Evolutionary conservation across 2,329 filamentous ascomycete genomes (phyloP), one percentile per base, ranked within the genome.

Genomic region (Colletotrichum lini): DNA sequence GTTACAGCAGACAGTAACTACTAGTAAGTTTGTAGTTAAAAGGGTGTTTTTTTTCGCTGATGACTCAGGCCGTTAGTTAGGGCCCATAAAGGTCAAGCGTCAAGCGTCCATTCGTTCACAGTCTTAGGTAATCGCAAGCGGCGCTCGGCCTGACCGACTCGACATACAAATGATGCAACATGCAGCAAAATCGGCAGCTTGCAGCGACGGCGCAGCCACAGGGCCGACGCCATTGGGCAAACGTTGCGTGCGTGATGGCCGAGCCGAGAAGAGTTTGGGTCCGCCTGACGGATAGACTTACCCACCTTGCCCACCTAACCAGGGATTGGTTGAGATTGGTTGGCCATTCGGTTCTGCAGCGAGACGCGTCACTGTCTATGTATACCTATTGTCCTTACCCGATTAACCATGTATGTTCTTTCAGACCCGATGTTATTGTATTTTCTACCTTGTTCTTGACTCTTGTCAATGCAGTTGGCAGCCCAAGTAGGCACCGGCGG

Each of bases 251-350:
- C 16, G 30, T 56, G 52, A 40, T 54, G 26, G 44, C 16, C 9
- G 45, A 49, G 40, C 58, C 30, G 50, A 21, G 58, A 61, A 21
- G 58, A 50, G 38, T 42, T n/a, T 12, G n/a, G n/a, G 45, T n/a
- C 45, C 59, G 4, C 30, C 59, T 61, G 30, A 18, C n/a, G n/a
- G 12, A 40, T 30, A n/a, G 40, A 50, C 15, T 30, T 61, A 45
- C 45, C 26, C 26, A 26, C 26, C 15, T n/a, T 50, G 30, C 58
- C 4, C 4, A 4, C 26, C 30, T 16, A 50, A 30, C 18, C 44
- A 21, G 21, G 21, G 26, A 26, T 26, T 26, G 23, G 23, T 26
- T 8, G 5, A 5, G 30, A 30, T 30, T 30, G 30, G 23, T 50
- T 50, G 15, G 45, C n/a, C 18, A 50, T n/a, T 40, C 13, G n/a